Conservation (phyloP, 1,139 yeast species). For the Nakaseomyces delphensis region DNA sequence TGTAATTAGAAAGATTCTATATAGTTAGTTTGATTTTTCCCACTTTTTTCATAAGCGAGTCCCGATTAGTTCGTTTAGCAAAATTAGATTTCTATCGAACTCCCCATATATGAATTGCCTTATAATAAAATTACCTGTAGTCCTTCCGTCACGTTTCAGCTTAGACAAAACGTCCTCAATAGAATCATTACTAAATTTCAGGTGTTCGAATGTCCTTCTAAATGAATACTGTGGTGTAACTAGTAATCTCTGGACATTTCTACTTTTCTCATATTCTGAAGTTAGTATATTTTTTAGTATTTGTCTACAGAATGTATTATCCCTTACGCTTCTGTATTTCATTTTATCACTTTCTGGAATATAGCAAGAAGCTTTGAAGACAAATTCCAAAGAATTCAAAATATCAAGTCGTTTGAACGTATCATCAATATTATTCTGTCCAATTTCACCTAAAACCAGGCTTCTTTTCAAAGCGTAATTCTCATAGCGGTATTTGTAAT, state of each 20-base stretch:
- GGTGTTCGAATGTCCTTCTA: constrained; percentile 4
- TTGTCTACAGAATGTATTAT: constrained; percentile 18
- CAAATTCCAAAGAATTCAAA: constrained; percentile 18
- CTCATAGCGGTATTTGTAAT: constrained; percentile 25
- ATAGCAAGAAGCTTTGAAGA: constrained; percentile 17
- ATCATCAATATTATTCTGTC: background rate
- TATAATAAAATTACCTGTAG: background rate
- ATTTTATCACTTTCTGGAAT: constrained; percentile 9
- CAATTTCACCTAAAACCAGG: background rate
- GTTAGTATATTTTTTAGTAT: constrained; percentile 26
- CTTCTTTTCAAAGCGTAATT: constrained; percentile 17
- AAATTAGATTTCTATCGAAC: constrained; percentile 21
- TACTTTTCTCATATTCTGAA: constrained; percentile 20
- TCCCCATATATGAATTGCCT: constrained; percentile 14
- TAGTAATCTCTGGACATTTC: background rate
- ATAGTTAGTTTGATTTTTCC: no score
- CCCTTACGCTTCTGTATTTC: constrained; percentile 11
- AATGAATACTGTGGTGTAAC: background rate
- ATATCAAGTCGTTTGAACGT: constrained; percentile 8
- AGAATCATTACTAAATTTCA: constrained; percentile 12
- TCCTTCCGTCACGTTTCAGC: background rate
- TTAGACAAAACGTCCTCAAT: constrained; percentile 11
- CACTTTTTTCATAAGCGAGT: constrained; percentile 22
- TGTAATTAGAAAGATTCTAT: no score
- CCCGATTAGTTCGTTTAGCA: constrained; percentile 22